Base-by-base conservation (phyloP, 148 eudicot species). In the Dysphania ambrosioides region DNA sequence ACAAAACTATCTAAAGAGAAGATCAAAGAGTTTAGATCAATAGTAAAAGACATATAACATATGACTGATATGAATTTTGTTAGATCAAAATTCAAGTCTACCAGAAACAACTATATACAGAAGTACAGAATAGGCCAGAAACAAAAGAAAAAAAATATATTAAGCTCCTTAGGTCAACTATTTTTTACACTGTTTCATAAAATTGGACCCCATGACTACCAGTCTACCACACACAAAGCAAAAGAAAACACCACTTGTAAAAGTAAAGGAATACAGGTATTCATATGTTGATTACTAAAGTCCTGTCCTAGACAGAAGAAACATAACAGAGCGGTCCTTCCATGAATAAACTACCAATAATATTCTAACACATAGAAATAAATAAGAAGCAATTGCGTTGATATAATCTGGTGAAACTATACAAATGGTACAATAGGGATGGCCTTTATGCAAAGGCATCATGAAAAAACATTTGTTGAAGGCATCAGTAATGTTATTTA, bases 371-470 rank as follows among this genome's bases (percentile, higher is more conserved):
- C 23, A 42, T 58, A 13, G 38, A 6, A 8, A 59, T 27, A 76
- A 21, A 30, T 21, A 31, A 34, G 71, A 66, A 65, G 9, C 23
- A 55, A 55, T 80, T 66, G 35, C 40, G 66, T 58, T 21, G 49
- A 55, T 47, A 8, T 47, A 21, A 55, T 59, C 36, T 49, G 31
- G 30, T 36, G 34, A 59, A 76, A 53, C 38, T 76, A 75, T 66
- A 76, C 73, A 76, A 34, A 35, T 66, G 65, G 67, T 58, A 67
- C 79, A 80, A 44, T 67, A 7, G 62, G 55, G 71, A 34, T 40
- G 55, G 49, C 75, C 44, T 57, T 62, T 65, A 70, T 13, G 0
- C 8, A n/a, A 15, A 70, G 38, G 59, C 29, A 16, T 56, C 18
- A 66, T 57, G 38, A 38, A 72, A 7, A 42, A 72, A 35, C 19